Evolutionary conservation across 805 yeast genomes (phyloP), one percentile per base, ranked within the genome.

Genomic region (Saccharomycopsis lassenensis): DNA sequence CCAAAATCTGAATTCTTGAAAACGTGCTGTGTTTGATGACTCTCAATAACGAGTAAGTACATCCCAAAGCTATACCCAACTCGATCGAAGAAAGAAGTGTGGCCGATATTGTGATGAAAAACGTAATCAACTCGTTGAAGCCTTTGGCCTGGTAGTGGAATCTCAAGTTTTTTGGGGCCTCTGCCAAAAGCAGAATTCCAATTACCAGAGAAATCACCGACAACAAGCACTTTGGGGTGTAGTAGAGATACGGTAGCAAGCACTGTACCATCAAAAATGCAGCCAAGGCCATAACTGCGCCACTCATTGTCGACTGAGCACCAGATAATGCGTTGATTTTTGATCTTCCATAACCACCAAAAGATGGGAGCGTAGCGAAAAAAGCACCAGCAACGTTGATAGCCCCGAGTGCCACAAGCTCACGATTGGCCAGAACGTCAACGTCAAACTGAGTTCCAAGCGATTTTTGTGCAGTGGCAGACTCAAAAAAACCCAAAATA

Each of bases 261-360:
- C 61, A 77, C 29, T 62, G 61, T 0, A 80, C 71, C 4, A 84
- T 76, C 12, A 83, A 44, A 31, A 86, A 56, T 0, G 95, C 78
- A 4, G 77, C 62, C 2, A 71, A n/a, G 0, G 94, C 89, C 78
- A 87, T 79, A 7, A 82, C 69, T 3, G 75, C 73, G 0, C 94
- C 94, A n/a, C 91, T 71, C 52, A 78, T 62, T 7, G 87, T 87
- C 0, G 95, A 82, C 45, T 72, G 73, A 0, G 93, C 97, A 4
- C 95, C 95, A 10, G 86, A 74, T 35, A 85, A 61, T 1, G 87
- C 80, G 58, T 89, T 89, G 40, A 89, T 77, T 50, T 82, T 86
- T 12, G 94, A 80, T 49, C 97, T 69, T 2, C 95, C 97, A 52
- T 87, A 89, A 0, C 97, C 97, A 7, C 97, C 98, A 64, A 87